phyloP scores from a whole-genome alignment of 2,329 filamentous ascomycete genomes.

The Chrysosporium keratinophilum region DNA sequence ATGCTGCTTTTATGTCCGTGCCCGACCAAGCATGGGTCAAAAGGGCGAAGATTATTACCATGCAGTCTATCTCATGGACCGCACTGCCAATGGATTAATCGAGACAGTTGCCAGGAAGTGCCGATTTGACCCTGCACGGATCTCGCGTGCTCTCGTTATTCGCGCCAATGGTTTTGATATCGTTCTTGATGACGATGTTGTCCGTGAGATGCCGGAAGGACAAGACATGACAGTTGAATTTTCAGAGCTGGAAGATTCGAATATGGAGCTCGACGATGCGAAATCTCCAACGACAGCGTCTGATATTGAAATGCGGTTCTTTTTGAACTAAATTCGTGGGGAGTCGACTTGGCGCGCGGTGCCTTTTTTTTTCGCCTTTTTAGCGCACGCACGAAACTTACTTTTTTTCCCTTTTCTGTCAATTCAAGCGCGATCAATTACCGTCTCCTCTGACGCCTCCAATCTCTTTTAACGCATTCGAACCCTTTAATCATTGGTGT shows the following conservation, averaged over 20 bases:
- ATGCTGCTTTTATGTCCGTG: constrained; percentile 77
- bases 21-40: constrained; percentile 42
- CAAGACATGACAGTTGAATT: constrained; percentile 74
- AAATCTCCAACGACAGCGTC: constrained; percentile 9
- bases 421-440: too few relatives aligned
- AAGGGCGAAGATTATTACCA: constrained; percentile 56
- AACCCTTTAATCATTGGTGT: not conserved
- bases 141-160: constrained; percentile 61
- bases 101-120: constrained; percentile 67
- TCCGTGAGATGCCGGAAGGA: constrained; percentile 73
- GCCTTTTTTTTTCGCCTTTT: too few relatives aligned
- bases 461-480: too few relatives aligned
- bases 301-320: constrained; percentile 14
- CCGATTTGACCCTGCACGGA: constrained; percentile 60
- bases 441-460: too few relatives aligned
- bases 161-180: constrained; percentile 64
- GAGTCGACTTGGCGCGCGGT: too few relatives aligned
- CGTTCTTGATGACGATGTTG: constrained; percentile 81
- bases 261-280: constrained; percentile 13
- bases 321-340: constrained; percentile 8
- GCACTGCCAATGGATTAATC: constrained; percentile 65
- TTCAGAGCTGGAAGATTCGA: constrained; percentile 47
- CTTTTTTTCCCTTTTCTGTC: not conserved
- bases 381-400: not conserved
- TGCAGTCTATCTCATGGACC: constrained; percentile 73